These are phyloP conservation scores for Zoysia pacifica DNA, from an alignment of 176 grass and related monocot species.

Conservation along the genomic window DNA sequence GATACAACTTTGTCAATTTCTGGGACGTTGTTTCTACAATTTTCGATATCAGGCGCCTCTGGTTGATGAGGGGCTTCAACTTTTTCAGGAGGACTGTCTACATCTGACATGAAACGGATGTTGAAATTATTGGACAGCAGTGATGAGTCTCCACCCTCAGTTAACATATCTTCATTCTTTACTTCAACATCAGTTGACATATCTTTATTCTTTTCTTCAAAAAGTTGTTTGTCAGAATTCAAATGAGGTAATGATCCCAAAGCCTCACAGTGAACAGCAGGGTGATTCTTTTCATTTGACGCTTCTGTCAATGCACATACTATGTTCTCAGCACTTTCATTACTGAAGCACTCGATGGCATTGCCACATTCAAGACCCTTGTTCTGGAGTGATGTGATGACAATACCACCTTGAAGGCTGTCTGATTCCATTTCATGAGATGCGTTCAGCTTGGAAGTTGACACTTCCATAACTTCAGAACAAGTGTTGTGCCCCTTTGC, in stretches of 20 bases:
- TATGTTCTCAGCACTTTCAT: constrained; percentile 23
- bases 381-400: constrained; percentile 30
- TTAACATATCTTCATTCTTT: constrained; percentile 34
- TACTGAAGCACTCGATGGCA: constrained; percentile 15
- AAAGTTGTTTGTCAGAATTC: constrained; percentile 22
- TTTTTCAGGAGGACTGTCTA: constrained; percentile 36
- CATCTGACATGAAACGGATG: background rate
- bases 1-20: constrained; percentile 38
- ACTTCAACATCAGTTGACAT: background rate
- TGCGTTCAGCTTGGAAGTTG: constrained; percentile 39
- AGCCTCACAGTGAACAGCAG: constrained; percentile 26
- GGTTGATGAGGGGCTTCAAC: constrained; percentile 29
- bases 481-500: constrained; percentile 5
- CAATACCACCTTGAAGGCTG: constrained; percentile 43
- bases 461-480: constrained; percentile 50
- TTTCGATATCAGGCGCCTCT: constrained; percentile 37
- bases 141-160: constrained; percentile 35
- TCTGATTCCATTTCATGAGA: constrained; percentile 41
- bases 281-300: constrained; percentile 34
- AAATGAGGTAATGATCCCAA: constrained; percentile 30
- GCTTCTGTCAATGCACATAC: constrained; percentile 39
- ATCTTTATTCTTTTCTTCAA: constrained; percentile 43
- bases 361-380: constrained; percentile 33
- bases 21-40: constrained; percentile 33
- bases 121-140: constrained; percentile 24